phyloP scores from a whole-genome alignment of 2,329 filamentous ascomycete species.

The Diaporthe longicolla region DNA sequence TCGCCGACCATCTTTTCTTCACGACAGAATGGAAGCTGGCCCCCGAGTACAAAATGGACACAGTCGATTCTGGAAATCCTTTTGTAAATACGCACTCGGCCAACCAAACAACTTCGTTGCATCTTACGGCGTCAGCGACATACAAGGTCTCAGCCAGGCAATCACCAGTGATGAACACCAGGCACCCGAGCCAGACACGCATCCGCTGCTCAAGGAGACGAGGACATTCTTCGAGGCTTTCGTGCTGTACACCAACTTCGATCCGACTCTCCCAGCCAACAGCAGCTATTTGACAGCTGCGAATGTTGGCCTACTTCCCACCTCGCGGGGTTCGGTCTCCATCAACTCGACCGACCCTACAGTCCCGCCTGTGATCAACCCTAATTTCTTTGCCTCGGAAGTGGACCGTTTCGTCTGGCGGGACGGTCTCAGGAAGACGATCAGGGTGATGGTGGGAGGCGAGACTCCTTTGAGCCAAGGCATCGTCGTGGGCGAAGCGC shows the following conservation, averaged over 20 bases:
- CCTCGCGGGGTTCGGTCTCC: slow-evolving; percentile 2
- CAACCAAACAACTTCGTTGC: slow-evolving; percentile 2
- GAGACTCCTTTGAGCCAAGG: slow-evolving; percentile 6
- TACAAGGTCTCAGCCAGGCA: background rate
- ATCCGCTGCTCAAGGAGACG: slow-evolving; percentile 3
- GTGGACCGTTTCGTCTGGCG: slow-evolving; percentile 19
- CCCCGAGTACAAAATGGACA: slow-evolving; percentile 6
- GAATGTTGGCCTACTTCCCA: background rate
- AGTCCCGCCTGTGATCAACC: slow-evolving; percentile 9
- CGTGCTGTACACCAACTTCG: slow-evolving; percentile 3
- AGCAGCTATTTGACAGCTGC: slow-evolving; percentile 1
- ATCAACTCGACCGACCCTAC: slow-evolving; percentile 7
- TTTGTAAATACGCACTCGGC: slow-evolving; percentile 19
- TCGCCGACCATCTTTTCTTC: slow-evolving; percentile 8
- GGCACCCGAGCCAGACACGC: background rate
- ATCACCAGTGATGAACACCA: slow-evolving; percentile 3
- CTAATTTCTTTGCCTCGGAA: slow-evolving; percentile 19
- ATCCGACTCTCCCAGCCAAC: slow-evolving; percentile 10
- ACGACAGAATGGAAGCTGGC: slow-evolving; percentile 9
- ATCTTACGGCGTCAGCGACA: slow-evolving; percentile 6
- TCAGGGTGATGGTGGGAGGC: slow-evolving; percentile 1
- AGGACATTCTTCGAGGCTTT: slow-evolving; percentile 21
- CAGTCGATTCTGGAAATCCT: slow-evolving; percentile 16
- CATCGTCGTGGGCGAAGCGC: slow-evolving; percentile 17
- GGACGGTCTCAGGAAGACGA: background rate